These are phyloP conservation scores for Cladorrhinum samala DNA, from an alignment of 495 filamentous ascomycete genomes.

Conservation along the genomic window DNA sequence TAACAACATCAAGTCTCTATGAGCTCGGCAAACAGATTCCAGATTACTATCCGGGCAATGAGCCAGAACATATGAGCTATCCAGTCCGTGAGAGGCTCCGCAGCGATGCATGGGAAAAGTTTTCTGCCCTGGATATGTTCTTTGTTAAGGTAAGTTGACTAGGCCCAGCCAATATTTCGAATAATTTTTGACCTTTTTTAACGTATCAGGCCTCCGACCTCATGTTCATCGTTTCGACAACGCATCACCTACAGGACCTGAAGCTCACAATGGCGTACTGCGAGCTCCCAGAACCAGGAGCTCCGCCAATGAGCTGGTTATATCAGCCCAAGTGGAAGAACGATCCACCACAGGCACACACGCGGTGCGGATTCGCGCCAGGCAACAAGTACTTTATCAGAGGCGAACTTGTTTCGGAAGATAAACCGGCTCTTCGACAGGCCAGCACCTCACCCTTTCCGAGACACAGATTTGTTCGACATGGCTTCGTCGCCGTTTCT, in stretches of 20 bases:
- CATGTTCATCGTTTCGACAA: slow-evolving; percentile 62
- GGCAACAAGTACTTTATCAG: slow-evolving; percentile 43
- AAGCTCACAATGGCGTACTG: slow-evolving; percentile 48
- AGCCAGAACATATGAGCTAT: slow-evolving; percentile 35
- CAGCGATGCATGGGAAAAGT: slow-evolving; percentile 41
- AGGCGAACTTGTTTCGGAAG: slow-evolving; percentile 39
- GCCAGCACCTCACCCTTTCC: slow-evolving; percentile 42
- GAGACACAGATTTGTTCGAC: slow-evolving; percentile 39
- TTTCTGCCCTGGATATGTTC: slow-evolving; percentile 57
- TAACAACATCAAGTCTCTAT: slow-evolving; percentile 39
- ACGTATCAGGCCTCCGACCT: slow-evolving; percentile 61
- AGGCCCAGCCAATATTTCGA: background rate
- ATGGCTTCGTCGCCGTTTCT: slow-evolving; percentile 36
- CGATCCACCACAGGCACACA: slow-evolving; percentile 43
- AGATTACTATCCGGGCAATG: slow-evolving; percentile 35
- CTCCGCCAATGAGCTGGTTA: slow-evolving; percentile 27
- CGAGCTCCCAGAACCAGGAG: slow-evolving; percentile 44
- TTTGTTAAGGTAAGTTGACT: slow-evolving; percentile 59
- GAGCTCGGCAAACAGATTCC: slow-evolving; percentile 39
- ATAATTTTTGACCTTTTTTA: background rate
- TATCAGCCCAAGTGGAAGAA: slow-evolving; percentile 45
- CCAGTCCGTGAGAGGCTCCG: slow-evolving; percentile 33
- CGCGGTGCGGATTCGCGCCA: slow-evolving; percentile 35
- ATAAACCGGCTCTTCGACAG: slow-evolving; percentile 26
- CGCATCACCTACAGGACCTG: slow-evolving; percentile 61